A percentile compares a stretch with the other conserved stretches of the same genome.
Conservation (phyloP, 345 rosid genomes). For the Lepidium aucheri region DNA sequence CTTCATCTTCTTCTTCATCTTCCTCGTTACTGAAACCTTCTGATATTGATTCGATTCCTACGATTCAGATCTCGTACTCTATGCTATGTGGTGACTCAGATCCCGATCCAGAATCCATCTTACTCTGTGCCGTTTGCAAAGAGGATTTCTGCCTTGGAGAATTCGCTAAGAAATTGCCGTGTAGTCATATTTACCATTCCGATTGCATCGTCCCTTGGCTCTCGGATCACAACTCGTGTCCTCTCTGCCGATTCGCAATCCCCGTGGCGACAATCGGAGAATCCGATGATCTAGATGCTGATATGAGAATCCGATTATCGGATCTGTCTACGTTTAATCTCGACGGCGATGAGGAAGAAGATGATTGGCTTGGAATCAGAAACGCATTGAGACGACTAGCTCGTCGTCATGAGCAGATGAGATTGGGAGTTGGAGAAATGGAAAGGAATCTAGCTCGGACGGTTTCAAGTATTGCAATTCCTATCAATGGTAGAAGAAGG, state of each 20-base stretch:
- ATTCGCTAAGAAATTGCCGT: constrained; percentile 43
- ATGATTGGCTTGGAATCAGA: constrained; percentile 29
- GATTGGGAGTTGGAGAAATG: constrained; percentile 26
- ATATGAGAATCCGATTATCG: constrained; percentile 22
- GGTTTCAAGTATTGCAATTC: constrained; percentile 10
- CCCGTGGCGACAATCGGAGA: constrained; percentile 10
- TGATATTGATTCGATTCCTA: constrained; percentile 28
- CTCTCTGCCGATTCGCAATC: constrained; percentile 47
- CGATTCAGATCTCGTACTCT: constrained; percentile 37
- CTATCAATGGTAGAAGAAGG: not conserved
- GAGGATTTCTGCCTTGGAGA: constrained; percentile 36
- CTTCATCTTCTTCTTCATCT: not conserved
- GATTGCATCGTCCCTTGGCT: constrained; percentile 57
- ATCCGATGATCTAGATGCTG: not conserved
- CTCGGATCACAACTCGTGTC: constrained; percentile 45
- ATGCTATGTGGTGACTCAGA: constrained; percentile 16
- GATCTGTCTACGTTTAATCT: constrained; percentile 11
- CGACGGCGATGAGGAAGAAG: constrained; percentile 17
- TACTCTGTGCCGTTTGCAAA: constrained; percentile 46
- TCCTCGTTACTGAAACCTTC: constrained; percentile 19
- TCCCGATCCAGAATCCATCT: constrained; percentile 31
- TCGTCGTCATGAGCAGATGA: constrained; percentile 30
- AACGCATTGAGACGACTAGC: constrained; percentile 28
- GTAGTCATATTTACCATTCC: constrained; percentile 45
- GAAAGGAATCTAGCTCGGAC: constrained; percentile 12